Conservation (phyloP, 768 basidiomycete genomes). For the Naganishia onofrii region DNA sequence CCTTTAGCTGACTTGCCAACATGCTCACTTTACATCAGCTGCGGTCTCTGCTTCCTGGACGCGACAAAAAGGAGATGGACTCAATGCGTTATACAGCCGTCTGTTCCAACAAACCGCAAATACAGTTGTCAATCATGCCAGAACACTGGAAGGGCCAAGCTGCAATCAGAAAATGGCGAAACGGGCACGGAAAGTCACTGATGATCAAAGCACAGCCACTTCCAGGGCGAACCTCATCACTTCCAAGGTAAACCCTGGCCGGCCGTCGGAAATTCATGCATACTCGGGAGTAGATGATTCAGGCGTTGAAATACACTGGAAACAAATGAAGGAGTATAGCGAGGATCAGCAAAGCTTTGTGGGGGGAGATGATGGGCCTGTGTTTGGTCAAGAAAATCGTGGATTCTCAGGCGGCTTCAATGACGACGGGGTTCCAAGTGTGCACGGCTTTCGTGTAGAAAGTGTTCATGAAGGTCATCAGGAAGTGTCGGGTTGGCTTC, state of each 20-base stretch:
- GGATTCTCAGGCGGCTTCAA: not conserved
- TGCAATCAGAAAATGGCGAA: not conserved
- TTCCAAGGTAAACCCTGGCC: not conserved
- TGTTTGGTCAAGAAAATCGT: not conserved
- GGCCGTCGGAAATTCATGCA: not conserved
- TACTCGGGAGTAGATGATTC: not conserved
- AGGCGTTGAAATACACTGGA: not conserved
- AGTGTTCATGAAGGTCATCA: not conserved
- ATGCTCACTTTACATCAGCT: not conserved
- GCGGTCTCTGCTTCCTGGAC: not conserved
- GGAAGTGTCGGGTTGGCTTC: not conserved
- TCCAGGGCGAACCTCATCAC: not conserved
- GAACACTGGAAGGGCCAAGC: not conserved
- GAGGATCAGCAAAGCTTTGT: not conserved
- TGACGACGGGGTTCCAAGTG: not conserved
- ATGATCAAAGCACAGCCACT: not conserved
- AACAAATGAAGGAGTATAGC: not conserved
- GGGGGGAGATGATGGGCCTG: not conserved
- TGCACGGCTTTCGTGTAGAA: not conserved
- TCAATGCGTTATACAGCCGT: slow-evolving; percentile 2
- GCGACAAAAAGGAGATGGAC: not conserved
- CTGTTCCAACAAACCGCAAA: not conserved
- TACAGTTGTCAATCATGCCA: not conserved
- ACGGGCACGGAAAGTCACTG: not conserved
- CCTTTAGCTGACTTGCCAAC: not conserved